These are phyloP conservation scores for Cetraspora pellucida DNA, from an alignment of 192 early-diverging fungal species.

Conservation along the genomic window DNA sequence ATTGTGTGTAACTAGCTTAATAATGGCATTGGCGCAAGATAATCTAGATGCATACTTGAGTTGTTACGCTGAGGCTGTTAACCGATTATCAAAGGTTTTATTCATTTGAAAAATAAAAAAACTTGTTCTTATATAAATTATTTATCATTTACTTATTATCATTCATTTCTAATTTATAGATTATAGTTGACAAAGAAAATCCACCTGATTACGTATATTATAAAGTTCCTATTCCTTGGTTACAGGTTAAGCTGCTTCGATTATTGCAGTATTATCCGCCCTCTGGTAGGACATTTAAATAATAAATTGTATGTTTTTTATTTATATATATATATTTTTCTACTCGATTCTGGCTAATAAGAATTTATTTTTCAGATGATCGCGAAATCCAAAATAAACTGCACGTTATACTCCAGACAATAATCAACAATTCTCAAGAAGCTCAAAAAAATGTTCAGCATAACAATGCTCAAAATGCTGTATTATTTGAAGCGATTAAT, in stretches of 20 bases:
- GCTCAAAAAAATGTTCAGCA: constrained; percentile 95
- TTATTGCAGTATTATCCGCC: constrained; percentile 95
- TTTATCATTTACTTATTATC: neutral
- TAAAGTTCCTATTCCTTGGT: constrained; percentile 97
- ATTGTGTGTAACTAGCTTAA: constrained; percentile 78
- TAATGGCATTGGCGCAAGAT: constrained; percentile 89
- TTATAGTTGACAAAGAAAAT: constrained; percentile 85
- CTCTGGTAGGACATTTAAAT: constrained; percentile 54
- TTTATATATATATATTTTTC: neutral
- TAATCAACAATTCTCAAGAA: constrained; percentile 85
- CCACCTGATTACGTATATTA: constrained; percentile 92
- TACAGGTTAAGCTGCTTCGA: constrained; percentile 94
- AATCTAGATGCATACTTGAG: constrained; percentile 80
- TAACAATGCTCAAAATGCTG: constrained; percentile 96
- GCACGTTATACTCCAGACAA: constrained; percentile 76
- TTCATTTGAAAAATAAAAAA: neutral
- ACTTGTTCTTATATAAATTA: neutral
- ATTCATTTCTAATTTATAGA: constrained; percentile 45
- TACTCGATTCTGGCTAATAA: neutral
- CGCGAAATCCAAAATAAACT: constrained; percentile 60
- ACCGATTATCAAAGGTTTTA: constrained; percentile 73
- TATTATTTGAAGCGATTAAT: constrained; percentile 97
- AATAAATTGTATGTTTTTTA: neutral
- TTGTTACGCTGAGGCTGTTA: constrained; percentile 77
- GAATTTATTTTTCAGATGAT: constrained; percentile 46